Percentiles rank a stretch among this genome's conserved stretches.
Conservation (phyloP, 2,329 filamentous ascomycete genomes). For the Aureobasidium sp. region DNA sequence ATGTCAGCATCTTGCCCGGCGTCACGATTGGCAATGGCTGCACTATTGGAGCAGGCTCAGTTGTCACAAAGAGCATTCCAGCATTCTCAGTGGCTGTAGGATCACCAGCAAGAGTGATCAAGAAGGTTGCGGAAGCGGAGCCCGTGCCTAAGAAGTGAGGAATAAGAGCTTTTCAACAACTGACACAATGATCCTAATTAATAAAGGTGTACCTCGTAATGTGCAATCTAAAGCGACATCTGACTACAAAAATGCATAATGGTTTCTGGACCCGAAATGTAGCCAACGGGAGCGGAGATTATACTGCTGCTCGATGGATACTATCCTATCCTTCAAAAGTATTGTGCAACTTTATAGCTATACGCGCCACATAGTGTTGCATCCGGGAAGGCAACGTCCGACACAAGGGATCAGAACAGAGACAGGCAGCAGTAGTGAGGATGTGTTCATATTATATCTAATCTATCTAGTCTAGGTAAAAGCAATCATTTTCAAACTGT, state of each 20-base stretch:
- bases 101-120: constrained; percentile 40
- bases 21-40: constrained; percentile 80
- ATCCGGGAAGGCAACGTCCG: no score
- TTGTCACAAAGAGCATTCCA: constrained; percentile 74
- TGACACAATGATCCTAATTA: background rate
- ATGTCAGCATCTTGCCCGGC: constrained; percentile 75
- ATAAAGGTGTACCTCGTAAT: no score
- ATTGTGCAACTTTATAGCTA: no score
- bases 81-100: constrained; percentile 43
- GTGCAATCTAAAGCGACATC: no score
- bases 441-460: constrained; percentile 11
- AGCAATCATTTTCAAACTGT: constrained; percentile 1
- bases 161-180: no score
- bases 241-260: background rate
- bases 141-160: constrained; percentile 10
- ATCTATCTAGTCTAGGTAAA: background rate
- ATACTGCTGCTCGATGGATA: no score
- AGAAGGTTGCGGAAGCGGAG: constrained; percentile 30
- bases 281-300: no score
- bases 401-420: background rate
- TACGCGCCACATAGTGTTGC: no score
- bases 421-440: background rate
- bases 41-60: constrained; percentile 82
- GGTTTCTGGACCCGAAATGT: no score
- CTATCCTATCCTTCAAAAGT: no score